These are phyloP conservation scores for Akanthomyces uredinophilus DNA, from an alignment of 2,329 filamentous ascomycete species.

Conservation along the genomic window DNA sequence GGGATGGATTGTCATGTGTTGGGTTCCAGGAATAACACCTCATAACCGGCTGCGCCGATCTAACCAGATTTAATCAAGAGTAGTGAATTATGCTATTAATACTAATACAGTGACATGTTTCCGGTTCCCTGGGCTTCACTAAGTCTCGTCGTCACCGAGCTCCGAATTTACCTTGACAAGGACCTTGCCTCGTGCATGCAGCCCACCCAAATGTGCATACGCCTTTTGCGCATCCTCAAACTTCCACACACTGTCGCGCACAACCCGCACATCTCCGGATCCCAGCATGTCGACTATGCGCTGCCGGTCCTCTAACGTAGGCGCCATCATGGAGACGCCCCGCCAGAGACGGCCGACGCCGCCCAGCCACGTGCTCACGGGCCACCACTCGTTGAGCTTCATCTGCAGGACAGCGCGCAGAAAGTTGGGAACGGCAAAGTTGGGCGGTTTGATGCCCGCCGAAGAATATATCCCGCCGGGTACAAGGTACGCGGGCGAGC, in stretches of 20 bases:
- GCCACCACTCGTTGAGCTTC: slow-evolving; percentile 36
- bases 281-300: slow-evolving; percentile 29
- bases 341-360: slow-evolving; percentile 33
- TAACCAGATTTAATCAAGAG: not conserved
- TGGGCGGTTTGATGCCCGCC: slow-evolving; percentile 35
- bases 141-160: slow-evolving; percentile 23
- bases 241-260: slow-evolving; percentile 33
- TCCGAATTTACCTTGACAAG: slow-evolving; percentile 29
- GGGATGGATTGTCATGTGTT: not conserved
- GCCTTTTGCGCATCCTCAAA: slow-evolving; percentile 34
- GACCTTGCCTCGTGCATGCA: slow-evolving; percentile 35
- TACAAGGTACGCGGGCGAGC: slow-evolving; percentile 35
- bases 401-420: slow-evolving; percentile 28
- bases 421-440: slow-evolving; percentile 26
- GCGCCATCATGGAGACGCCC: slow-evolving; percentile 30
- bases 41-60: not conserved
- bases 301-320: slow-evolving; percentile 29
- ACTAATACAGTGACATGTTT: not conserved
- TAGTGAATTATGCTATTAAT: not conserved
- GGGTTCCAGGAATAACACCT: not conserved
- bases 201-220: slow-evolving; percentile 29
- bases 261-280: slow-evolving; percentile 30
- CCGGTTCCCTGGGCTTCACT: not conserved
- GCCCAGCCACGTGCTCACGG: slow-evolving; percentile 30
- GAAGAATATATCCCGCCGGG: slow-evolving; percentile 34